Evolutionary conservation across 257 asterid genomes (phyloP).

Genomic region (Solanum medicagineum): DNA sequence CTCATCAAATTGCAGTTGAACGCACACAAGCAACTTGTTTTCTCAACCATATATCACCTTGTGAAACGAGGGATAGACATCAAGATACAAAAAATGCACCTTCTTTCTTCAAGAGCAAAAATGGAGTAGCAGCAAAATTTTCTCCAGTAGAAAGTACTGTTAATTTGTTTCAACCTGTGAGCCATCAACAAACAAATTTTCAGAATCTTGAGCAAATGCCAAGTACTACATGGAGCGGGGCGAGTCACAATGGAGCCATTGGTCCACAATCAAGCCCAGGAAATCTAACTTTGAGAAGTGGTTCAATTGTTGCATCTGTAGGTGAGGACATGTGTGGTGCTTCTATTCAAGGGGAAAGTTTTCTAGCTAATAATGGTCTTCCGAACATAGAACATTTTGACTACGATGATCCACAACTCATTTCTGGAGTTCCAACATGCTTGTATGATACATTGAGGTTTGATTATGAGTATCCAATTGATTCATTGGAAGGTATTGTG

Average conservation of each 20-base stretch:
- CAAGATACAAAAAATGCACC: slow-evolving; percentile 2
- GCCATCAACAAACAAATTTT: slow-evolving; percentile 5
- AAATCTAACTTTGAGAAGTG: slow-evolving; percentile 19
- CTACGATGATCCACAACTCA: slow-evolving; percentile 23
- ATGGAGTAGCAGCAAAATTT: slow-evolving; percentile 9
- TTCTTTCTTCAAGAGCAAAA: slow-evolving; percentile 7
- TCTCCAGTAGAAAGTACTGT: slow-evolving; percentile 15
- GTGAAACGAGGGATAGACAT: slow-evolving; percentile 6
- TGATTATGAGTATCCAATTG: slow-evolving; percentile 36
- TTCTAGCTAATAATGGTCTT: slow-evolving; percentile 11
- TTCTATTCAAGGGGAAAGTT: slow-evolving; percentile 27
- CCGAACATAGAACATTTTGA: slow-evolving; percentile 19
- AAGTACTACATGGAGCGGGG: slow-evolving; percentile 21
- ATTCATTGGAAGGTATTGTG: slow-evolving; percentile 47
- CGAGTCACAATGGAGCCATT: slow-evolving; percentile 17
- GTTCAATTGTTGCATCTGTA: slow-evolving; percentile 24
- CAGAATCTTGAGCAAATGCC: slow-evolving; percentile 18
- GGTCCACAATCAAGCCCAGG: slow-evolving; percentile 20
- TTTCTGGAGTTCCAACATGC: slow-evolving; percentile 29
- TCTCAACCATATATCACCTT: slow-evolving; percentile 1
- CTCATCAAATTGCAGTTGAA: slow-evolving; percentile 8
- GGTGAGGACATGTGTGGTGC: slow-evolving; percentile 23
- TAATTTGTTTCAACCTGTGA: slow-evolving; percentile 27
- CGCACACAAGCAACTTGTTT: slow-evolving; percentile 2
- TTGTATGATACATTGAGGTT: slow-evolving; percentile 35